phyloP scores from a whole-genome alignment of 1,139 yeast genomes.

The Pichia kudriavzevii region DNA sequence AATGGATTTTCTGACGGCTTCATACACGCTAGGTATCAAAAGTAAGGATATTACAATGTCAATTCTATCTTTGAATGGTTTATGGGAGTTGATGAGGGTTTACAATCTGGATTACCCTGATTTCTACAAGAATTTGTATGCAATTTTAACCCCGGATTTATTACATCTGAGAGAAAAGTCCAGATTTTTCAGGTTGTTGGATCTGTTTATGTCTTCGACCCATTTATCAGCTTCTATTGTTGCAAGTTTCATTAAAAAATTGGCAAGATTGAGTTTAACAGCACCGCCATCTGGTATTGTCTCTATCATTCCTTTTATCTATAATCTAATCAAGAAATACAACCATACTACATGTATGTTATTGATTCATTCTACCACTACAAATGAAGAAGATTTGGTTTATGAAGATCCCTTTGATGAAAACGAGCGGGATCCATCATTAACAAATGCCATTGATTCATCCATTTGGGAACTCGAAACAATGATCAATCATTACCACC shows the following conservation, averaged over 20 bases:
- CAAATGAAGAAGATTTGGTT: constrained; percentile 24
- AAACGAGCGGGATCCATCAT: constrained; percentile 62
- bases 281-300: constrained; percentile 90
- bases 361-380: constrained; percentile 56
- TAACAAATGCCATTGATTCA: constrained; percentile 72
- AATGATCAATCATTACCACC: constrained; percentile 78
- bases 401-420: constrained; percentile 60
- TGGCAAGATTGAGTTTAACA: constrained; percentile 67
- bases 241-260: constrained; percentile 81
- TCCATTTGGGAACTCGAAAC: constrained; percentile 91
- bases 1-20: constrained; percentile 90
- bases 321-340: constrained; percentile 81
- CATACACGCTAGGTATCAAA: constrained; percentile 44
- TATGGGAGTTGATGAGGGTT: constrained; percentile 75
- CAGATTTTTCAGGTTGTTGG: constrained; percentile 81
- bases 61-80: constrained; percentile 76
- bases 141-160: constrained; percentile 66
- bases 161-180: constrained; percentile 76
- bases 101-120: constrained; percentile 90
- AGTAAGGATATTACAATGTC: constrained; percentile 52
- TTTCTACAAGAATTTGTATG: constrained; percentile 76
- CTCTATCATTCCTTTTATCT: constrained; percentile 80
- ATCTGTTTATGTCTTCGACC: constrained; percentile 76
- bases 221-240: constrained; percentile 78
- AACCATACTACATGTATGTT: constrained; percentile 79